Base-by-base conservation (phyloP, 1,284 basidiomycete genomes). In the Golubevia pallescens region DNA sequence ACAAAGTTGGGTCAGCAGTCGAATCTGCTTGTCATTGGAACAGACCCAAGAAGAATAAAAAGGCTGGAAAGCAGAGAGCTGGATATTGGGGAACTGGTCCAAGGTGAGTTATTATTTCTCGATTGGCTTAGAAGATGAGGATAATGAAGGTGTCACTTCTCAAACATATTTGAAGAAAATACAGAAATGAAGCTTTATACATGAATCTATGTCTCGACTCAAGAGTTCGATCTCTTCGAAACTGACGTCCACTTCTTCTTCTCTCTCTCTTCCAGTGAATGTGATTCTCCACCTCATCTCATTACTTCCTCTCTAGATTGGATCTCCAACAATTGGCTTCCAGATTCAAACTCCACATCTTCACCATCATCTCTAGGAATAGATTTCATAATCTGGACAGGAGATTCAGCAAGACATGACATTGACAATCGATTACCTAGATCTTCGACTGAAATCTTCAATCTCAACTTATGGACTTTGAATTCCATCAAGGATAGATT, bases 371-470 rank as follows among this genome's bases (percentile, higher is more conserved):
- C 48, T 19, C 42, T 38, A 69, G 48, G 63, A 34, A 62, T 63
- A 51, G 59, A 67, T 61, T 61, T 65, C 24, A 61, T 77, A 51
- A 58, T 86, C 92, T 92, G 92, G 93, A 96, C 94, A 4, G 94
- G 94, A 52, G 94, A 97, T 86, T 94, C 91, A 86, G 94, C 93
- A 42, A 90, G 94, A 86, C 94, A 95, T 86, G 94, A 97, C 85
- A 93, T 92, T 81, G 94, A 96, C 86, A 89, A 90, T 65, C 88
- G 89, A 69, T 81, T 91, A 8, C 94, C 94, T 55, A 90, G 95
- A 65, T 93, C 93, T 53, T 89, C 90, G 3, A 88, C 88, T 62
- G 94, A 96, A 86, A 95, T 97, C 68, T 92, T 92, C 76, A 88
- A 89, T 3, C 87, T 92, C 60, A 97, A 97, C 81, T 87, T 89